Evolutionary conservation across 2,329 filamentous ascomycete species (phyloP), one percentile per base, ranked within the genome.

Genomic region (Cladobotryum mycophilum): DNA sequence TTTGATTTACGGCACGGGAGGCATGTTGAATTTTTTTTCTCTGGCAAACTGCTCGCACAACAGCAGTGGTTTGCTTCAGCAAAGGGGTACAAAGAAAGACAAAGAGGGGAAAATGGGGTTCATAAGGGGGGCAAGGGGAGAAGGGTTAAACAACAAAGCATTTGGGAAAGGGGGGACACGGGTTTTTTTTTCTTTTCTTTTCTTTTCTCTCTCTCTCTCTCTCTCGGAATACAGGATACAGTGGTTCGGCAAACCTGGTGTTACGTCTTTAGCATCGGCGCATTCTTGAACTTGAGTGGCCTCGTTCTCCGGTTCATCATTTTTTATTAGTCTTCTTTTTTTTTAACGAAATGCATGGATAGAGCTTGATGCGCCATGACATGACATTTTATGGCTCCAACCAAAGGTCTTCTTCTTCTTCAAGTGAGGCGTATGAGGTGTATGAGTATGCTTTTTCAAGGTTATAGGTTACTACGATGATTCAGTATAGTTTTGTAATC

Each of bases 321-420:
- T 30, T 15, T 36, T 52, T 51, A 38, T 47, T 49, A 37, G 25
- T 45, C 48, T 41, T 51, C n/a, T 49, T 47, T 56, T 53, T 54
- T 55, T 38, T 48, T 58, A 46, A 57, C 52, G 56, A 58, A 55
- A 53, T 59, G 52, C 52, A 61, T 58, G 58, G 58, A 60, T 58
- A 58, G 55, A 59, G 53, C 55, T 54, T 45, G 30, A 51, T 45
- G 52, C 47, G 52, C 52, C 45, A 57, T 57, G 56, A 59, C 33
- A 41, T 52, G 52, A 53, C 36, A 46, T 47, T 20, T 38, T 38
- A 30, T 30, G 4, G 25, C 2, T 30, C 25, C 6, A 30, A 30
- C 25, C 5, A 20, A 20, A 30, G 6, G 9, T 8, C 3, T 30
- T n/a, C n/a, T 30, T 30, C 9, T 30, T 30, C 9, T 30, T 11